Evolutionary conservation across 2,329 filamentous ascomycete species (phyloP).

Genomic region (Trichophyton schoenleinii): DNA sequence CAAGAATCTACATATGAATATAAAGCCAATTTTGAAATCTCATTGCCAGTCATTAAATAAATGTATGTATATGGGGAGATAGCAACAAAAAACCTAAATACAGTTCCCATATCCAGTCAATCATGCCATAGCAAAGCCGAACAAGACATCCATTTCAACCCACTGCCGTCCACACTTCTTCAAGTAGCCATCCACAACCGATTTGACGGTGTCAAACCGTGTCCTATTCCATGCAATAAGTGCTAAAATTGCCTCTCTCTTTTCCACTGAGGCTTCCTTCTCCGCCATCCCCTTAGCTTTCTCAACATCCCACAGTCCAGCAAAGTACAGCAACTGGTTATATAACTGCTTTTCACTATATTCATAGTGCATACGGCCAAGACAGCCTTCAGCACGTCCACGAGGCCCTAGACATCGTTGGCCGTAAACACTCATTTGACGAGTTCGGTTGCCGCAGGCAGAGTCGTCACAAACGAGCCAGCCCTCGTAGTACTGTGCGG

Average conservation of each 20-base stretch:
- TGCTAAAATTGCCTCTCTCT: constrained; percentile 53
- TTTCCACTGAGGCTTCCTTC: constrained; percentile 39
- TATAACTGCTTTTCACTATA: constrained; percentile 81
- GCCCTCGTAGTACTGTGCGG: constrained; percentile 78
- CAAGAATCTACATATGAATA: too few species aligned
- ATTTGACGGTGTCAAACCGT: constrained; percentile 63
- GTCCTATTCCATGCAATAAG: constrained; percentile 72
- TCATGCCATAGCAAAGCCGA: constrained; percentile 43
- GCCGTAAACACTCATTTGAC: constrained; percentile 88
- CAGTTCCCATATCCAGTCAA: too few species aligned
- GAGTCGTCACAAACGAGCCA: constrained; percentile 86
- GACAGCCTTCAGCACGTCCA: constrained; percentile 70
- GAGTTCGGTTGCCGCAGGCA: constrained; percentile 71
- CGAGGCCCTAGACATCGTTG: constrained; percentile 77
- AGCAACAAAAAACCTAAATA: too few species aligned
- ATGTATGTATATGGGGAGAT: too few species aligned
- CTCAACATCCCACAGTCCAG: constrained; percentile 77
- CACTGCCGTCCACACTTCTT: constrained; percentile 83
- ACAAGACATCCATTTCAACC: constrained; percentile 86
- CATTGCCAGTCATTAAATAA: too few species aligned
- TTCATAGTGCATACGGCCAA: constrained; percentile 79
- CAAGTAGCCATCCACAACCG: constrained; percentile 68
- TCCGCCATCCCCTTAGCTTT: constrained; percentile 50
- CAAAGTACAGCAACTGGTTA: constrained; percentile 85
- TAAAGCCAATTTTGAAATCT: neutral